A percentile compares a stretch with the other conserved stretches of the same genome.
Conservation (phyloP, 176 grass and related monocot species). For the Triticum urartu region DNA sequence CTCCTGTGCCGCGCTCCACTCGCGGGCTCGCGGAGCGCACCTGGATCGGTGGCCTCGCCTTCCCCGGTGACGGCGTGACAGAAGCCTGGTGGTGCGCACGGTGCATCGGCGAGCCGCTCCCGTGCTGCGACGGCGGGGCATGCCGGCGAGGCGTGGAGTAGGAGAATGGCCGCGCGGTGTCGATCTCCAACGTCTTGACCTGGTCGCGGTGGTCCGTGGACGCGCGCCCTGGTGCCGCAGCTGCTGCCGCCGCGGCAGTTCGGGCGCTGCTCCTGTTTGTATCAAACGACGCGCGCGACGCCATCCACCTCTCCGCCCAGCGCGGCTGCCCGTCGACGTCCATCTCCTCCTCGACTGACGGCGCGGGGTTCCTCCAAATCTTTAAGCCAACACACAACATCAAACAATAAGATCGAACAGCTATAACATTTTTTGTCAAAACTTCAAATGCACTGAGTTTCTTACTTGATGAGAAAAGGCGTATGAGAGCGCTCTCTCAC, state of each 20-base stretch:
- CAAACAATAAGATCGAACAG: background rate
- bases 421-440: background rate
- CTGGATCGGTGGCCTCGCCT: slow-evolving; percentile 53
- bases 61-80: slow-evolving; percentile 72
- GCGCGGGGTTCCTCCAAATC: slow-evolving; percentile 73
- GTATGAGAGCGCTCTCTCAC: slow-evolving; percentile 83
- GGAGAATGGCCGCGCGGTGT: slow-evolving; percentile 74
- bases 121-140: slow-evolving; percentile 24
- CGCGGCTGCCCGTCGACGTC: slow-evolving; percentile 50
- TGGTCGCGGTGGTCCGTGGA: slow-evolving; percentile 69
- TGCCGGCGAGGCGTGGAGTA: slow-evolving; percentile 57
- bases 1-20: slow-evolving; percentile 28
- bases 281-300: slow-evolving; percentile 86
- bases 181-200: slow-evolving; percentile 86
- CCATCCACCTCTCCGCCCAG: slow-evolving; percentile 85
- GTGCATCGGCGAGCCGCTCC: slow-evolving; percentile 45
- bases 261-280: slow-evolving; percentile 56
- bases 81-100: slow-evolving; percentile 48
- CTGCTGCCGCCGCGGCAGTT: background rate
- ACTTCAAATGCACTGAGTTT: background rate
- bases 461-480: slow-evolving; percentile 88
- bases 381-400: background rate
- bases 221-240: slow-evolving; percentile 36
- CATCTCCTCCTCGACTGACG: slow-evolving; percentile 62
- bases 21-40: slow-evolving; percentile 87